Conservation (phyloP, 345 rosid species). For the Boechera divaricarpa region DNA sequence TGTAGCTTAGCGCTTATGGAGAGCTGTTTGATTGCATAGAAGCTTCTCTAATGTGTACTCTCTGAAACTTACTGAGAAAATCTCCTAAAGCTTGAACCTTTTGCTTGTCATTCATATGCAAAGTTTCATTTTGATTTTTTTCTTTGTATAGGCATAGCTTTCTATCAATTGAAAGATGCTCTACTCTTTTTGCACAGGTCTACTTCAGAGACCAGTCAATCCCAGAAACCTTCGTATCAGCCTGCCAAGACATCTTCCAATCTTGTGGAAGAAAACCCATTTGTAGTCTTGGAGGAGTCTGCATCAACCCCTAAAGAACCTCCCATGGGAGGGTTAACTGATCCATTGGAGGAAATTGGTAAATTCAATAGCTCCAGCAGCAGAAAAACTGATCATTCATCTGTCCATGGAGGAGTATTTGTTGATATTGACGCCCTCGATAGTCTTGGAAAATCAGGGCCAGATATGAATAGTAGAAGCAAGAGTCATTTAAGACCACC, state of each 20-base stretch:
- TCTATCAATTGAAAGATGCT: conserved; percentile 7
- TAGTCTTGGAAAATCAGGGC: conserved; percentile 63
- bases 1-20: background rate
- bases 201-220: conserved; percentile 44
- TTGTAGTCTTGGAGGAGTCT: conserved; percentile 62
- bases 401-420: conserved; percentile 52
- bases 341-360: conserved; percentile 60
- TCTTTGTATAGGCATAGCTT: background rate
- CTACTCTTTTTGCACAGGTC: conserved; percentile 52
- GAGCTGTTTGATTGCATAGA: background rate
- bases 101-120: background rate
- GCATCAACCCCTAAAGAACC: conserved; percentile 53
- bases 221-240: conserved; percentile 45
- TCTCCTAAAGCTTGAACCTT: background rate
- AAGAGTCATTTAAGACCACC: conserved; percentile 63
- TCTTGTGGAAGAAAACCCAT: conserved; percentile 59
- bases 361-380: conserved; percentile 45
- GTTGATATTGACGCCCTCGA: conserved; percentile 74
- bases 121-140: background rate
- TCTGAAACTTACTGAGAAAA: background rate
- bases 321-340: conserved; percentile 49
- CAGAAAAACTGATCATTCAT: conserved; percentile 50
- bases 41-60: background rate
- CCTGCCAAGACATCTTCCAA: conserved; percentile 53
- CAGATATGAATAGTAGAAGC: conserved; percentile 53